Percentiles rank a stretch among this genome's conserved stretches.
Conservation (phyloP, 371 early-diverging fungal genomes). For the Saksenaea vasiformis region DNA sequence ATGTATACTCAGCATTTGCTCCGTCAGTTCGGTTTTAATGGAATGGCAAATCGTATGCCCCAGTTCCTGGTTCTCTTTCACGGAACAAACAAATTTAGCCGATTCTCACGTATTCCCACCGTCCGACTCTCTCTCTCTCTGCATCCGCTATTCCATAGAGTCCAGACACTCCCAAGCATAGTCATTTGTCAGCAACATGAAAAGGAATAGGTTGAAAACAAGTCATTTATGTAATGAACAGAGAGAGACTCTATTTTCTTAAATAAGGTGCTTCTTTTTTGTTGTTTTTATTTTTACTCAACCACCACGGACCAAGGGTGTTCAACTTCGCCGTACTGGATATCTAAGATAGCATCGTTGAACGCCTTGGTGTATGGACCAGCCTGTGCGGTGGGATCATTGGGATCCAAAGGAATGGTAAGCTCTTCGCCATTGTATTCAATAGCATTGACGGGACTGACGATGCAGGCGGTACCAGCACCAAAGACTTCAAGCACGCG, state of each 20-base stretch:
- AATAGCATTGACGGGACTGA: slow-evolving; percentile 89
- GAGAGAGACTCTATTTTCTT: neutral
- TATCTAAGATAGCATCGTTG: slow-evolving; percentile 86
- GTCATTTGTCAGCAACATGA: too few species aligned
- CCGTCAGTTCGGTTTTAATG: too few species aligned
- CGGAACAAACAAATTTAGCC: too few species aligned
- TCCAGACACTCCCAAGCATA: too few species aligned
- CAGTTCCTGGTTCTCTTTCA: too few species aligned
- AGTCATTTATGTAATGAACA: neutral
- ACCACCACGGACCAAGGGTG: slow-evolving; percentile 74
- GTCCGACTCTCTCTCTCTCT: too few species aligned
- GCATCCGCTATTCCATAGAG: too few species aligned
- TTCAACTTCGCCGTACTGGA: slow-evolving; percentile 91
- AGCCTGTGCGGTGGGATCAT: slow-evolving; percentile 76
- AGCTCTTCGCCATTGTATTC: slow-evolving; percentile 71
- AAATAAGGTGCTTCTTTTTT: too few species aligned
- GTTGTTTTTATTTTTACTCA: slow-evolving; percentile 36
- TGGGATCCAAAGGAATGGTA: slow-evolving; percentile 87
- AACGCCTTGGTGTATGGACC: slow-evolving; percentile 90
- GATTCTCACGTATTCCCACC: too few species aligned
- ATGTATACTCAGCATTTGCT: too few species aligned
- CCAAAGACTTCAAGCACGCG: slow-evolving; percentile 86
- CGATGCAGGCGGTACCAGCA: slow-evolving; percentile 96
- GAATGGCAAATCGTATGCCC: too few species aligned
- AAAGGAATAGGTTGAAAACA: too few species aligned